phyloP scores from a whole-genome alignment of 1,284 basidiomycete genomes.

The Ustilago esculenta region DNA sequence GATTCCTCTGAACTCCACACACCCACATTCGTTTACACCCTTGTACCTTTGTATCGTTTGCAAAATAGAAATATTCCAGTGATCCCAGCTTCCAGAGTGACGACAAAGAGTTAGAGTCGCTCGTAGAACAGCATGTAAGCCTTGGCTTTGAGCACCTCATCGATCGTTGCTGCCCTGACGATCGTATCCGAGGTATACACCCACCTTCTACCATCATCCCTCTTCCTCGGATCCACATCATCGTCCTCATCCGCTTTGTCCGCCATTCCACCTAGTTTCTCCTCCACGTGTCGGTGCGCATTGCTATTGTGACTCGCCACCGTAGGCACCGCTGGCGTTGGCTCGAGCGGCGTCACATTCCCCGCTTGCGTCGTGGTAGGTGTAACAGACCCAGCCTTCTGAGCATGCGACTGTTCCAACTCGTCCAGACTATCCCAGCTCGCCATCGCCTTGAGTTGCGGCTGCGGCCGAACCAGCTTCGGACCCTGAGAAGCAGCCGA shows the following conservation, averaged over 20 bases:
- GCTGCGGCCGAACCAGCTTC: constrained; percentile 24
- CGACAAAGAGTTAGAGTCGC: constrained; percentile 70
- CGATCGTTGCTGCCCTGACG: constrained; percentile 80
- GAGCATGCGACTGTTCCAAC: constrained; percentile 25
- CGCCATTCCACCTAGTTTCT: not conserved
- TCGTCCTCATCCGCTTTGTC: constrained; percentile 21
- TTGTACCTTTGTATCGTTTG: constrained; percentile 2
- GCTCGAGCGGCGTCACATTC: constrained; percentile 15
- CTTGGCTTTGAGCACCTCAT: constrained; percentile 87
- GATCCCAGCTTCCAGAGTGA: too few relatives aligned
- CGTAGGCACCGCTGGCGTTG: constrained; percentile 19
- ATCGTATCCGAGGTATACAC: constrained; percentile 83
- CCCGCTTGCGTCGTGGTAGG: constrained; percentile 2
- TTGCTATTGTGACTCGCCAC: constrained; percentile 25
- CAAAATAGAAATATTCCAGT: not conserved
- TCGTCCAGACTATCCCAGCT: constrained; percentile 45
- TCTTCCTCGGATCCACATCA: constrained; percentile 28
- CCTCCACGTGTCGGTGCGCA: constrained; percentile 28
- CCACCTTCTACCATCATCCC: constrained; percentile 75
- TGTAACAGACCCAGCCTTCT: not conserved
- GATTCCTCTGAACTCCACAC: constrained; percentile 20
- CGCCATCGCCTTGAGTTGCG: constrained; percentile 35
- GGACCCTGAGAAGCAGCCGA: constrained; percentile 13
- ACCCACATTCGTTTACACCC: not conserved
- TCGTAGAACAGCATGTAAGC: constrained; percentile 93